A percentile compares a stretch with the other conserved stretches of the same genome.
Evolutionary conservation across 352 stramenopile genomes (phyloP).

Genomic region (Blastocystis sp.): DNA sequence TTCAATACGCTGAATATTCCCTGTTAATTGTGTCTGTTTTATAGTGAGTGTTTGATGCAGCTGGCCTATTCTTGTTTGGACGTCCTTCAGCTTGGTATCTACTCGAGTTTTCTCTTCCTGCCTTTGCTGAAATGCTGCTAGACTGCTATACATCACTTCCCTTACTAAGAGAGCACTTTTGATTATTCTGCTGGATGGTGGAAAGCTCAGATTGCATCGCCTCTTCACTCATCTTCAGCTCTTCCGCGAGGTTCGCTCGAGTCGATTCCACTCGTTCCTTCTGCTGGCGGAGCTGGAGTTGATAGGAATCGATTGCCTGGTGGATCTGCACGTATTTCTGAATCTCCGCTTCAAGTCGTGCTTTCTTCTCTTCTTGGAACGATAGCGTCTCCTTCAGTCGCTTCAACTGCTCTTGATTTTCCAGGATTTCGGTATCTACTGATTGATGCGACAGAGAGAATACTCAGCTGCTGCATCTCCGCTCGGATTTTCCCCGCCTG

Average conservation of each 20-base stretch:
- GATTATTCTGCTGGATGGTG: background rate
- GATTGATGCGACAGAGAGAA: slow-evolving; percentile 60
- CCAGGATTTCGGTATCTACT: slow-evolving; percentile 63
- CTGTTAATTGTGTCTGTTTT: too few relatives aligned
- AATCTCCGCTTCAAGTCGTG: slow-evolving; percentile 68
- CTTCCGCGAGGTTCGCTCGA: background rate
- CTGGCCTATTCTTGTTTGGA: too few relatives aligned
- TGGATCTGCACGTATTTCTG: slow-evolving; percentile 60
- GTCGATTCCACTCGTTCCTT: slow-evolving; percentile 15
- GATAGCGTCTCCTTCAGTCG: slow-evolving; percentile 67
- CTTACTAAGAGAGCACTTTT: too few relatives aligned
- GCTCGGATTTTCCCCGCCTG: slow-evolving; percentile 65
- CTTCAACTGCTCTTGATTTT: slow-evolving; percentile 66
- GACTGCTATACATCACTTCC: too few relatives aligned
- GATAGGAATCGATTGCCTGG: slow-evolving; percentile 4
- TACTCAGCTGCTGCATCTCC: slow-evolving; percentile 59
- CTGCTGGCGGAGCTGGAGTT: background rate
- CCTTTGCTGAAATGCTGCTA: too few relatives aligned
- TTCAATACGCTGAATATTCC: too few relatives aligned
- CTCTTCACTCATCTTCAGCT: background rate
- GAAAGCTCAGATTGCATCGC: background rate
- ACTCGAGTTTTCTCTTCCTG: too few relatives aligned
- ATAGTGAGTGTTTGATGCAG: too few relatives aligned
- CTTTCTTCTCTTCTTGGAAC: slow-evolving; percentile 66
- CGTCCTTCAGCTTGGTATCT: too few relatives aligned